Evolutionary conservation across 192 early-diverging fungal genomes (phyloP), one percentile per base, ranked within the genome.

Genomic region (Coemansia sp.): DNA sequence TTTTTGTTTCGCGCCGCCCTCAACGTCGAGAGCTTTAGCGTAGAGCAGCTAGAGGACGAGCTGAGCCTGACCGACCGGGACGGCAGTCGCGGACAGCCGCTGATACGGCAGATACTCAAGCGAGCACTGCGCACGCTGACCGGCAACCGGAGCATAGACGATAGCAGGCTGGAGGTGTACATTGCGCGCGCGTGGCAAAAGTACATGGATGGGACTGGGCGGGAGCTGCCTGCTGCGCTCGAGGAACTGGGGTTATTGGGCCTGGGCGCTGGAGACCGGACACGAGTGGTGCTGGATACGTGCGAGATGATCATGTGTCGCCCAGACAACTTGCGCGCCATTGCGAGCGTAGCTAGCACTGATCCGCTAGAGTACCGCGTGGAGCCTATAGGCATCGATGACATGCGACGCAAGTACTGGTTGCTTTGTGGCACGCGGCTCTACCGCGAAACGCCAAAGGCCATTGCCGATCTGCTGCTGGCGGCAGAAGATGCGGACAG

Each of bases 271-370:
- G 63, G 74, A 22, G 74, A 70, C 14, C 59, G 74, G 22, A 38
- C 49, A 17, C 47, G 49, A 1, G 40, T 76, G 51, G 68, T 65
- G 62, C 37, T 76, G 64, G 62, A 62, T 25, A 66, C 67, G 1
- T 76, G 67, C 37, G 74, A 76, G 64, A 64, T 76, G 29, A 54
- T 66, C 39, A 57, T 65, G 37, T 45, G 58, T 17, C 57, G 49
- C 7, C 67, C 74, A 7, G 74, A 70, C 14, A 69, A 45, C 9
- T 4, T 76, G 38, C 62, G 67, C 5, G 43, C 60, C 3, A 59
- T 47, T 12, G 59, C 27, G 0, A 22, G 53, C 10, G 60, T 59
- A 22, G 71, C 40, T 2, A 25, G 22, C 17, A 40, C 32, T 7
- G 68, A 58, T 19, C 53, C 63, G 0, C 29, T 32, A 20, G 29